These are phyloP conservation scores for Seiridium cupressi DNA, from an alignment of 2,329 filamentous ascomycete genomes.

Conservation along the genomic window DNA sequence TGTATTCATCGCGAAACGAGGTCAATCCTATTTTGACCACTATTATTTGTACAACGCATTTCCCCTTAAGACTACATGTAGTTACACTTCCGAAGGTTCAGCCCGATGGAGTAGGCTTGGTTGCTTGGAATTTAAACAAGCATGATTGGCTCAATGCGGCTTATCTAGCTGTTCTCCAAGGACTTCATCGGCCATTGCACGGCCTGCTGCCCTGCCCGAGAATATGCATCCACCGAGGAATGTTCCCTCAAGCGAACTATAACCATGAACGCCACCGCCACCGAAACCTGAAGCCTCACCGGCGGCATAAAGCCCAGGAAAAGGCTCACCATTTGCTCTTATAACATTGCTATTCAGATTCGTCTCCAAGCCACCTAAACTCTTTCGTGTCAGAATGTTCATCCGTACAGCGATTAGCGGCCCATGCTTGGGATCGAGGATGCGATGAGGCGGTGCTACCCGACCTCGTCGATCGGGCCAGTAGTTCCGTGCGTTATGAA, in stretches of 20 bases:
- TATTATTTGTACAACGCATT: too few relatives aligned
- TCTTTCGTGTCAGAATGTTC: conserved; percentile 61
- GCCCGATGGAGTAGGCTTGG: not conserved
- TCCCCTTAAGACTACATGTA: too few relatives aligned
- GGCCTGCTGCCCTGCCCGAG: conserved; percentile 55
- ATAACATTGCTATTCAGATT: conserved; percentile 56
- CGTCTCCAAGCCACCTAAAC: conserved; percentile 59
- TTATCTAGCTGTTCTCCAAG: conserved; percentile 12
- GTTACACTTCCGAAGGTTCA: too few relatives aligned
- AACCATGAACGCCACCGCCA: conserved; percentile 61
- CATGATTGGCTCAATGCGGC: not conserved
- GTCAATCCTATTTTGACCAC: too few relatives aligned
- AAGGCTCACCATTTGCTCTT: conserved; percentile 43
- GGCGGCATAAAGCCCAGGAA: conserved; percentile 57
- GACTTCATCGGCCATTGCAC: conserved; percentile 50
- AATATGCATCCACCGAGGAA: conserved; percentile 64
- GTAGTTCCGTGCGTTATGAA: conserved; percentile 54
- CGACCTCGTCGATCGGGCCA: conserved; percentile 52
- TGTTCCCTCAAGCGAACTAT: conserved; percentile 60
- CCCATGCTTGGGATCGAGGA: conserved; percentile 53
- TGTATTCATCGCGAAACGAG: too few relatives aligned
- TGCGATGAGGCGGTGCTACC: conserved; percentile 50
- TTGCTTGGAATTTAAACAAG: not conserved
- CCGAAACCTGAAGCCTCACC: conserved; percentile 62
- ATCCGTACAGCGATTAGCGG: conserved; percentile 60